These are phyloP conservation scores for Yarrowia sp. DNA, from an alignment of 805 yeast genomes.

Conservation along the genomic window DNA sequence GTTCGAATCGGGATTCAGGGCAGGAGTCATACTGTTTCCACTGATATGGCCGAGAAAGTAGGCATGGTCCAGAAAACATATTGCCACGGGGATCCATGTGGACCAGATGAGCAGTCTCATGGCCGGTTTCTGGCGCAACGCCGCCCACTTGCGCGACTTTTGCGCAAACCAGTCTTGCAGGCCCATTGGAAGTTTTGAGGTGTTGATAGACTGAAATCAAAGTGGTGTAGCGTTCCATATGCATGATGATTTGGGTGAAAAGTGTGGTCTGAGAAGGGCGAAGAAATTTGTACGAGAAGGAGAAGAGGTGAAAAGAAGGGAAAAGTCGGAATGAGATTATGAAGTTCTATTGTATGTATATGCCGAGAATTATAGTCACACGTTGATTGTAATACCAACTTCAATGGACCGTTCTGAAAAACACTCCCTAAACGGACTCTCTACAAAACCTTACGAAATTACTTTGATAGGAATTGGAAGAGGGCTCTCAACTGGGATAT, in stretches of 20 bases:
- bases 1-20: slow-evolving; percentile 71
- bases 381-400: too few species aligned
- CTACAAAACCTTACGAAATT: too few species aligned
- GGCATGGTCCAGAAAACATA: slow-evolving; percentile 71
- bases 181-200: slow-evolving; percentile 8
- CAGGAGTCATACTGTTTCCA: slow-evolving; percentile 89
- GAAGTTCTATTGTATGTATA: too few species aligned
- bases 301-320: too few species aligned
- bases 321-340: too few species aligned
- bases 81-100: slow-evolving; percentile 82
- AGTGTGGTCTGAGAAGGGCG: too few species aligned
- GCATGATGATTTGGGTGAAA: slow-evolving; percentile 5
- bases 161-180: slow-evolving; percentile 34
- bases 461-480: too few species aligned
- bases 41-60: slow-evolving; percentile 75
- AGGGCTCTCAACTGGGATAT: too few species aligned
- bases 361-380: too few species aligned
- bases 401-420: too few species aligned
- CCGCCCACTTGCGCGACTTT: slow-evolving; percentile 26
- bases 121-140: slow-evolving; percentile 35
- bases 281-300: too few species aligned
- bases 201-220: background rate
- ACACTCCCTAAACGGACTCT: too few species aligned
- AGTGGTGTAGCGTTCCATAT: slow-evolving; percentile 6
- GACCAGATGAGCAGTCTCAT: slow-evolving; percentile 50